These are phyloP conservation scores for Ilyonectria robusta DNA, from an alignment of 2,329 filamentous ascomycete genomes.

Conservation along the genomic window DNA sequence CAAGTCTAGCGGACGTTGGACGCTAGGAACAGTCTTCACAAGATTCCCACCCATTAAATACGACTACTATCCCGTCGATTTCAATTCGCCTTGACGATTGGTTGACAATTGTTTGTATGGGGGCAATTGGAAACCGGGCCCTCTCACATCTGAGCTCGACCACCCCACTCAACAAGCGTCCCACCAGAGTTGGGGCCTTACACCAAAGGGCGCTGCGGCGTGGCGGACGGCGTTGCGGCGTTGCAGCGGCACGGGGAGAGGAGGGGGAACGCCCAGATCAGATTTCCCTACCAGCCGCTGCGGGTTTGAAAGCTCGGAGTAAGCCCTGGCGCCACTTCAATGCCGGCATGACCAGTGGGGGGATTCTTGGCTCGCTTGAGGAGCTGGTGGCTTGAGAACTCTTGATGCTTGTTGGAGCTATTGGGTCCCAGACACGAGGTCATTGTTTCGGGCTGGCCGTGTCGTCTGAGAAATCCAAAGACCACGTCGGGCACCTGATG, in stretches of 20 bases:
- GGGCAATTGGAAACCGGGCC: slow-evolving; percentile 11
- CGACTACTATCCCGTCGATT: slow-evolving; percentile 21
- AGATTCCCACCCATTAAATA: slow-evolving; percentile 21
- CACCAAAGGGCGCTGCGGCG: slow-evolving; percentile 23
- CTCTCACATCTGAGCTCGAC: slow-evolving; percentile 28
- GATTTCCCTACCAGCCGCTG: slow-evolving; percentile 33
- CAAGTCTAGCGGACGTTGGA: slow-evolving; percentile 23
- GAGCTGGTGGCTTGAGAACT: background rate
- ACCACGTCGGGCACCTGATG: background rate
- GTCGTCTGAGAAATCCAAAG: background rate
- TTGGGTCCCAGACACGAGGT: background rate
- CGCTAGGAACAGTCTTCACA: slow-evolving; percentile 33
- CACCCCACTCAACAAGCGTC: slow-evolving; percentile 36
- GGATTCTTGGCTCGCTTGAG: background rate
- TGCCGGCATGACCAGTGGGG: slow-evolving; percentile 28
- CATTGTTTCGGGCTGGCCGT: background rate
- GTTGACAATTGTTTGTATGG: slow-evolving; percentile 21
- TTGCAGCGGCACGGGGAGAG: slow-evolving; percentile 17
- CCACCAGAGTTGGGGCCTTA: slow-evolving; percentile 28
- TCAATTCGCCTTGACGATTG: slow-evolving; percentile 30
- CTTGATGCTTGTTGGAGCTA: background rate
- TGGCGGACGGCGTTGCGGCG: slow-evolving; percentile 24
- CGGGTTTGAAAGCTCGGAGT: slow-evolving; percentile 33
- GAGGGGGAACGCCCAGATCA: slow-evolving; percentile 24
- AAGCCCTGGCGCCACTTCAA: slow-evolving; percentile 40